Base-by-base conservation (phyloP, 306 rosid genomes). In the Cicer arietinum region DNA sequence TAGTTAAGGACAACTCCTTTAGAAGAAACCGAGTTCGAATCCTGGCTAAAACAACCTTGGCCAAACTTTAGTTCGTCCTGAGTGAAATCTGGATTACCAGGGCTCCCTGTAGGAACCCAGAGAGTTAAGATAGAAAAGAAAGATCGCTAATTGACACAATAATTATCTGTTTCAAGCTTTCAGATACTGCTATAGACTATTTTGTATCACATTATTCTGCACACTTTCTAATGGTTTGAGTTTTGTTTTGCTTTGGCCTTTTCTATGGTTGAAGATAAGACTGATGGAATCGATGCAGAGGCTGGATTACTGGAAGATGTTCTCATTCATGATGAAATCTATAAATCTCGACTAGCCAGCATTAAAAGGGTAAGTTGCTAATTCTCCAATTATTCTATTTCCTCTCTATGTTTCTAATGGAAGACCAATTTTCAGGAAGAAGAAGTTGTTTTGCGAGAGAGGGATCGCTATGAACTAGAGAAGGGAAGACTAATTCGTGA, bases 401-500 rank as follows among this genome's bases (percentile, higher is more conserved):
- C 61, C 51, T 71, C 53, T 37, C 11, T 42, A 62, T 56, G 47
- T 82, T 72, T 79, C 84, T 65, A 69, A 74, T 52, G 43, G 68
- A 41, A 18, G 47, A 66, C 74, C 66, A 73, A 50, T 48, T 45
- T 56, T 61, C 83, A 95, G 99, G 99, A 95, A 84, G 99, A 95
- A 84, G 99, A 95, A 79, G 59, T 48, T 73, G 68, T 92, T 67
- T 45, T 90, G 75, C 94, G 98, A 48, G 99, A 92, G 88, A 95
- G 97, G 85, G 99, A 95, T 71, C 93, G 98, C 1, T 90, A 88
- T 71, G 99, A 95, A 82, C 74, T 92, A 74, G 99, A 95, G 78
- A 95, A 95, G 81, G 98, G 96, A 65, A 89, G 96, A 77, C 90
- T 95, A 79, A 92, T 95, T 75, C 98, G 99, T 56, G 99, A 95